Evolutionary conservation across 2,329 filamentous ascomycete species (phyloP), one percentile per base, ranked within the genome.

Genomic region (Cladosporium sp.): DNA sequence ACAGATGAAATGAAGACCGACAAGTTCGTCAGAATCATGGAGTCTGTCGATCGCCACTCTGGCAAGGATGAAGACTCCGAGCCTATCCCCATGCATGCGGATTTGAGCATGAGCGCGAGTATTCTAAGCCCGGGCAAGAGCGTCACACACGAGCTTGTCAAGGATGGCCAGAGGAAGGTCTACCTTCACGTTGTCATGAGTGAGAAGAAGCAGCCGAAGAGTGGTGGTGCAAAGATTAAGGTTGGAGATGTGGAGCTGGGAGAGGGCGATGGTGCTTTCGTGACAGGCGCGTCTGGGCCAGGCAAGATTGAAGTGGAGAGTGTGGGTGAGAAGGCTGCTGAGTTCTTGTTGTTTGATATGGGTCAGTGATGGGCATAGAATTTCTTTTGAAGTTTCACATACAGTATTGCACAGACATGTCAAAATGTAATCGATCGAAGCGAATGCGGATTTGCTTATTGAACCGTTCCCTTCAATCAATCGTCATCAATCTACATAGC

Each of bases 231-330:
- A 38, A 90, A 84, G 78, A 84, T 96, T 60, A 75, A 82, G 82
- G 64, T 76, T 87, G 66, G 88, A 82, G 85, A 88, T 62, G 83
- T 83, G 0, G 76, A 88, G 15, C 72, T 95, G 17, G 78, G 76
- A 1, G 91, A 95, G 74, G 91, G 91, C 0, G 91, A 96, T 74
- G 90, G 90, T 15, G 89, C 88, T 1, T 94, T 90, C 73, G 76
- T 95, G 6, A 85, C 87, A 6, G 73, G 70, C 5, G 72, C 74
- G 1, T 67, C 60, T n/a, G 76, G 77, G 0, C 76, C 76, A 0
- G 75, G 72, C 0, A 75, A 72, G 65, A 67, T 81, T 42, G 73
- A 75, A 55, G 72, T 81, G 12, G 75, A 78, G 66, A 80, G 76
- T 61, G 71, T 78, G 1, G 78, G 78, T 0, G 76, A 77, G 12